These are phyloP conservation scores for Pholiota conissans DNA, from an alignment of 768 basidiomycete genomes.

Conservation along the genomic window DNA sequence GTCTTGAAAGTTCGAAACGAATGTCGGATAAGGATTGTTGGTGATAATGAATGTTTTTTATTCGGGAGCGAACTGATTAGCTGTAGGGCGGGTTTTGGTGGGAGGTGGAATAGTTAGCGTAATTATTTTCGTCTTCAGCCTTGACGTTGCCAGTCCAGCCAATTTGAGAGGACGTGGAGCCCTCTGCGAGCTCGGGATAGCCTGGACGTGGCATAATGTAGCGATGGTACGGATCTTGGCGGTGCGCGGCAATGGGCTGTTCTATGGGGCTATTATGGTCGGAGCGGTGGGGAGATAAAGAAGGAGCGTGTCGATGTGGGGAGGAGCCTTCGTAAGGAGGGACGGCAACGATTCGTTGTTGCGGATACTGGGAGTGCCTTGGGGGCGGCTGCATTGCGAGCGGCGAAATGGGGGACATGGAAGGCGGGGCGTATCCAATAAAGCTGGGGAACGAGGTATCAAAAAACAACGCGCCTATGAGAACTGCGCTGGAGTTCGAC, in stretches of 20 bases:
- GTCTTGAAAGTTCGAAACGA: neutral
- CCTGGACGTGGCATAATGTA: conserved; percentile 29
- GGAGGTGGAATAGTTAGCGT: conserved; percentile 19
- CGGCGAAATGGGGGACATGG: conserved; percentile 29
- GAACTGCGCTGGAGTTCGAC: conserved; percentile 48
- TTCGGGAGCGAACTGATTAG: neutral
- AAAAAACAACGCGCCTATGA: conserved; percentile 53
- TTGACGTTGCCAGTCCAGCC: conserved; percentile 24
- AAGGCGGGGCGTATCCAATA: conserved; percentile 30
- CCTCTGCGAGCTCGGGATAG: conserved; percentile 15
- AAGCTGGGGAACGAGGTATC: conserved; percentile 48
- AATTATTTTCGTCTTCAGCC: conserved; percentile 28
- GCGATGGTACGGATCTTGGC: conserved; percentile 33
- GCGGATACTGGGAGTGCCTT: conserved; percentile 26
- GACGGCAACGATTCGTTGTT: conserved; percentile 26
- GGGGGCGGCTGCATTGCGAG: conserved; percentile 25
- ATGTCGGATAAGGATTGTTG: conserved; percentile 3
- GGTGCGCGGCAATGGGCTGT: conserved; percentile 25
- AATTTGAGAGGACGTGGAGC: conserved; percentile 15
- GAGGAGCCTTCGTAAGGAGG: conserved; percentile 32
- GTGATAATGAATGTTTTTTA: neutral
- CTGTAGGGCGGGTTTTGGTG: conserved; percentile 23
- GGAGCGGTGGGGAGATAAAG: conserved; percentile 35
- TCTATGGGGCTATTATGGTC: conserved; percentile 36
- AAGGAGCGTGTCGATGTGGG: conserved; percentile 32